Evolutionary conservation across 2,329 filamentous ascomycete genomes (phyloP).

Genomic region (Trichoderma hamatum): DNA sequence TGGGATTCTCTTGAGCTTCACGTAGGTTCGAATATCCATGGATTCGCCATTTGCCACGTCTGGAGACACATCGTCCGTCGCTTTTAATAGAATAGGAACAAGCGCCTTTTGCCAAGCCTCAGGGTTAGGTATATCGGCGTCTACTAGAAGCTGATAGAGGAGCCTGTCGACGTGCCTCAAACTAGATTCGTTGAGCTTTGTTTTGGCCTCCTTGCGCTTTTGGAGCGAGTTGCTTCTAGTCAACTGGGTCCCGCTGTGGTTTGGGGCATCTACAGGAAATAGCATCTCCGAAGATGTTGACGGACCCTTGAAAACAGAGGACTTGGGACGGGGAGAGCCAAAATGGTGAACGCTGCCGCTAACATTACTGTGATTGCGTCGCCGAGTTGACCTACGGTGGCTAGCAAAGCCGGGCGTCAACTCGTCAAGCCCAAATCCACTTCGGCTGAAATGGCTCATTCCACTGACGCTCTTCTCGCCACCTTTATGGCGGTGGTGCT

Average conservation of each 20-base stretch:
- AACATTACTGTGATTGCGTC: slow-evolving; percentile 81
- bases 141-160: slow-evolving; percentile 78
- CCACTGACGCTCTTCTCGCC: slow-evolving; percentile 77
- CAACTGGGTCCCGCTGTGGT: slow-evolving; percentile 52
- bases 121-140: slow-evolving; percentile 71
- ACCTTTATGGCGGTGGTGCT: slow-evolving; percentile 66
- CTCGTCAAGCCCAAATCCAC: slow-evolving; percentile 62
- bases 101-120: slow-evolving; percentile 87
- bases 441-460: slow-evolving; percentile 69
- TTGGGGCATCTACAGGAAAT: slow-evolving; percentile 50
- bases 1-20: slow-evolving; percentile 95
- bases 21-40: slow-evolving; percentile 96
- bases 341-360: slow-evolving; percentile 70
- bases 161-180: slow-evolving; percentile 85
- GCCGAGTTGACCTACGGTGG: slow-evolving; percentile 64
- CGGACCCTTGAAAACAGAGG: slow-evolving; percentile 59
- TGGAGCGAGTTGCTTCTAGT: slow-evolving; percentile 84
- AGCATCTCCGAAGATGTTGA: slow-evolving; percentile 56
- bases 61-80: slow-evolving; percentile 92
- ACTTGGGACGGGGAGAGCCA: slow-evolving; percentile 71
- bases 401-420: slow-evolving; percentile 60
- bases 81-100: slow-evolving; percentile 84
- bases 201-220: slow-evolving; percentile 70
- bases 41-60: slow-evolving; percentile 89
- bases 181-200: slow-evolving; percentile 86